These are phyloP conservation scores for Mortierella sp. DNA, from an alignment of 371 early-diverging fungal species.

Conservation along the genomic window DNA sequence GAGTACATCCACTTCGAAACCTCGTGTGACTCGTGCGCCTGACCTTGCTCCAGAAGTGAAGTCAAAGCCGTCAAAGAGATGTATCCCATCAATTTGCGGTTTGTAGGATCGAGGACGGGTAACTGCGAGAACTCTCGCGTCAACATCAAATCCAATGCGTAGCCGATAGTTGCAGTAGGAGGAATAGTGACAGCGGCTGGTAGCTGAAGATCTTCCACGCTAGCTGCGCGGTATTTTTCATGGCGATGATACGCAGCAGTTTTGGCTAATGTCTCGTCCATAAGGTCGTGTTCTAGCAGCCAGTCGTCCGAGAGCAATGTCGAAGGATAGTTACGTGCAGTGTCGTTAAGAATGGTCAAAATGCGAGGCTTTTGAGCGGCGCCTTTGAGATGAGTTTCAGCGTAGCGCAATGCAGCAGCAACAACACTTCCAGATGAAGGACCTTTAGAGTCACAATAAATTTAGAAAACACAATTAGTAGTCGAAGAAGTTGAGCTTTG, in stretches of 20 bases:
- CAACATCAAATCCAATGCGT: slow-evolving; percentile 84
- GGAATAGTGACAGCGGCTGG: slow-evolving; percentile 84
- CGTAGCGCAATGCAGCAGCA: slow-evolving; percentile 72
- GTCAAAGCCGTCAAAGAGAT: slow-evolving; percentile 78
- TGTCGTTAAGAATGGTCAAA: slow-evolving; percentile 77
- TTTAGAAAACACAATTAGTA: background rate
- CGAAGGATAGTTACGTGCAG: slow-evolving; percentile 75
- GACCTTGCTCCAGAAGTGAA: slow-evolving; percentile 67
- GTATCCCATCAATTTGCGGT: slow-evolving; percentile 84
- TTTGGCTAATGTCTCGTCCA: slow-evolving; percentile 72
- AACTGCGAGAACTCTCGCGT: slow-evolving; percentile 89
- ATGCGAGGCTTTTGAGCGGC: slow-evolving; percentile 44
- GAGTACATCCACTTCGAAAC: slow-evolving; percentile 76
- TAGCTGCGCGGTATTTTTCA: slow-evolving; percentile 81
- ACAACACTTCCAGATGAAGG: slow-evolving; percentile 82
- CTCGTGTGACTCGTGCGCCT: slow-evolving; percentile 59
- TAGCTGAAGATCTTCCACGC: slow-evolving; percentile 89
- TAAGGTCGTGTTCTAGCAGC: slow-evolving; percentile 79
- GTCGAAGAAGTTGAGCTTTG: background rate
- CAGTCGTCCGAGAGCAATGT: slow-evolving; percentile 83
- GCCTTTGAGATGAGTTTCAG: slow-evolving; percentile 29
- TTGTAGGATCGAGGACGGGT: slow-evolving; percentile 76
- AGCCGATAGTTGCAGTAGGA: slow-evolving; percentile 65
- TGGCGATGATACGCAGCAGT: slow-evolving; percentile 72
- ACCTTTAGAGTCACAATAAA: slow-evolving; percentile 42